Conservation (phyloP, 768 basidiomycete species). For the Suillus placidus region DNA sequence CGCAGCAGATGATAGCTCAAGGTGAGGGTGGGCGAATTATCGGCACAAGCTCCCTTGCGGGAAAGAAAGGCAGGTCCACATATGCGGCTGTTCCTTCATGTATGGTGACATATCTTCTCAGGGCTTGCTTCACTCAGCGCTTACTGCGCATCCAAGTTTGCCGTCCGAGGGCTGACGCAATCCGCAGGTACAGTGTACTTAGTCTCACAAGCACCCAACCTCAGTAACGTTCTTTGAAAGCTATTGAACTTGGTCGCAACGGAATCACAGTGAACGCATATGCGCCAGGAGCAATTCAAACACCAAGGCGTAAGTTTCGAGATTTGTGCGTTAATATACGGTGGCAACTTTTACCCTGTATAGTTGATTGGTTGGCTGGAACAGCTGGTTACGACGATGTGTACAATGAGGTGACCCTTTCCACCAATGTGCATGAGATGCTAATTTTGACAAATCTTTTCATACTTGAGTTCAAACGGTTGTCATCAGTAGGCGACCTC, state of each 20-base stretch:
- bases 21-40: constrained; percentile 46
- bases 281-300: constrained; percentile 35
- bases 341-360: neutral
- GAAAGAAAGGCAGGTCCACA: constrained; percentile 28
- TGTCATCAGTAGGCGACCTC: constrained; percentile 23
- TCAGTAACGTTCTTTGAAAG: constrained; percentile 18
- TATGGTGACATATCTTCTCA: constrained; percentile 13
- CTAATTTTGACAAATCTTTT: constrained; percentile 1
- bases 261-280: constrained; percentile 41
- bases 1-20: constrained; percentile 46
- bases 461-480: constrained; percentile 15
- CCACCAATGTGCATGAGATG: neutral
- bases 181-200: constrained; percentile 22
- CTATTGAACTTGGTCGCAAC: constrained; percentile 32
- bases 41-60: constrained; percentile 40
- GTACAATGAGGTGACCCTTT: constrained; percentile 16
- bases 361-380: constrained; percentile 21
- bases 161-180: constrained; percentile 46
- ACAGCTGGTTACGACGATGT: constrained; percentile 18
- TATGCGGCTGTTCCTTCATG: neutral
- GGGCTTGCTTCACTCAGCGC: constrained; percentile 32
- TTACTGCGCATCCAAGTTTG: constrained; percentile 46
- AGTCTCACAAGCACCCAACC: neutral
- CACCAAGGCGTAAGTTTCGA: constrained; percentile 30
- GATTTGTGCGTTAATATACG: neutral